Conservation (phyloP, 768 basidiomycete genomes). For the Mycena sanguinolenta region DNA sequence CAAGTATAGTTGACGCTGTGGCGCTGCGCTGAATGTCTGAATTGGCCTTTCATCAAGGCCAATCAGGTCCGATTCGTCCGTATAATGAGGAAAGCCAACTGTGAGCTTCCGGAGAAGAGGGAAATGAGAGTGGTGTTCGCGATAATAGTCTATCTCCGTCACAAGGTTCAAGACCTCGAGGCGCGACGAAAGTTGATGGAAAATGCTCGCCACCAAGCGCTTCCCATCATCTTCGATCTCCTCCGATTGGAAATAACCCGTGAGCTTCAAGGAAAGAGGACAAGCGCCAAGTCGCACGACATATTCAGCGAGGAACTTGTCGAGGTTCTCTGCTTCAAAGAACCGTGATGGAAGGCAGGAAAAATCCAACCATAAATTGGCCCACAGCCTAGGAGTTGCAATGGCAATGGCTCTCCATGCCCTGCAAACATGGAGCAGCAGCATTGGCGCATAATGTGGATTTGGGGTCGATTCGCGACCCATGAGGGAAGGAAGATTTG, state of each 20-base stretch:
- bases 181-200: not conserved
- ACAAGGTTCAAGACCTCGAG: not conserved
- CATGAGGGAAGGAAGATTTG: not conserved
- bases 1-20: not conserved
- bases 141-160: not conserved
- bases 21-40: conserved; percentile 4
- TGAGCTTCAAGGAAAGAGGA: not conserved
- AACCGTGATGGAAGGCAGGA: not conserved
- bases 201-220: not conserved
- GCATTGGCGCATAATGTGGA: not conserved
- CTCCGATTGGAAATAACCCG: too few relatives aligned
- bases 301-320: not conserved
- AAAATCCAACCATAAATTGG: not conserved
- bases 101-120: conserved; percentile 1
- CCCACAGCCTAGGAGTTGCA: conserved; percentile 13
- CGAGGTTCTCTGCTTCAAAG: not conserved
- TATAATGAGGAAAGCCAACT: not conserved
- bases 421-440: conserved; percentile 17
- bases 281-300: not conserved
- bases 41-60: not conserved
- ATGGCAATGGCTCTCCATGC: conserved; percentile 16
- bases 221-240: not conserved
- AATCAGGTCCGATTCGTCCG: not conserved
- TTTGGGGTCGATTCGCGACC: not conserved
- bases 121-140: not conserved